Base-by-base conservation (phyloP, 352 stramenopile genomes). In the Phytopythium sindhum region DNA sequence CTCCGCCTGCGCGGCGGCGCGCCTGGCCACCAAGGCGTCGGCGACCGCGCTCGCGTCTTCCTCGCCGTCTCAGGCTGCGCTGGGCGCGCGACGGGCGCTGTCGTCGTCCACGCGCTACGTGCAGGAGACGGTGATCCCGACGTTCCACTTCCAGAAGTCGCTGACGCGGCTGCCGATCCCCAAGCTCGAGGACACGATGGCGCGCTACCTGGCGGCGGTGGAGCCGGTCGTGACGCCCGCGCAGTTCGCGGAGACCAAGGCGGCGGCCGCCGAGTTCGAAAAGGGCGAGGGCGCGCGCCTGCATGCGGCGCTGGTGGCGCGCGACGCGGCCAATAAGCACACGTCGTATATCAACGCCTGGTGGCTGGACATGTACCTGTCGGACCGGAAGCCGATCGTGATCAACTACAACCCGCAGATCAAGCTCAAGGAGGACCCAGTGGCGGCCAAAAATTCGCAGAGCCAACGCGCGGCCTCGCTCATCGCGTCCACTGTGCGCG, bases 311-410 rank as follows among this genome's bases (percentile, higher is more conserved):
- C 74, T 97, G 37, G 65, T 96, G 24, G 83, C 73, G 8, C 76
- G 84, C 28, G 90, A 97, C 68, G 80, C 85, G 7, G 77, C 78
- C 44, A 82, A 97, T 71, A 78, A 75, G 63, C 80, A 96, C 74
- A 96, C 90, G 72, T 95, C 83, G 64, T 97, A 97, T 72, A 97
- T 96, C 68, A 96, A 96, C 77, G 78, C 95, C 64, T 96, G 89
- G 87, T 97, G 90, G 90, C 87, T 94, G 33, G 90, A 97, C 60
- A 97, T 97, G 90, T 97, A 97, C 74, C 65, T 97, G 45, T 80
- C 57, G 23, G 88, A 96, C 70, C 89, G 90, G 24, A 81, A 92
- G 67, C 80, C 90, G 52, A 69, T 97, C 47, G 82, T 87, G 33
- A 80, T 97, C 70, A 97, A 97, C 78, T 96, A 95, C 75, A 97